phyloP scores from a whole-genome alignment of 345 rosid genomes.

The Clausena lansium region DNA sequence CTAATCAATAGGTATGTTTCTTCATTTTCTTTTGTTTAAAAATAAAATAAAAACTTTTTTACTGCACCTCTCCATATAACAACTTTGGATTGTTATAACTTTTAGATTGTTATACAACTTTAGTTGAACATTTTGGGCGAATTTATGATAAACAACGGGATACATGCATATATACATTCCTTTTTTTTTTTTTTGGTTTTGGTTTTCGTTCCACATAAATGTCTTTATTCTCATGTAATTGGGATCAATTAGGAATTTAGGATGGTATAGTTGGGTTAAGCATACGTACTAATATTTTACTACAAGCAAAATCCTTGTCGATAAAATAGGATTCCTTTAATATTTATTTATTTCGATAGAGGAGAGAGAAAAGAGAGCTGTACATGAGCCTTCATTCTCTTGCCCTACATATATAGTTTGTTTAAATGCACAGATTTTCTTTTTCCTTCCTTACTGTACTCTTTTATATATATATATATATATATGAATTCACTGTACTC shows the following conservation, averaged over 20 bases:
- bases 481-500: not conserved
- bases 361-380: not conserved
- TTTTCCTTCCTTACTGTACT: not conserved
- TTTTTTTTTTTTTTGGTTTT: not conserved
- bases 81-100: not conserved
- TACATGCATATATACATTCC: too few relatives aligned
- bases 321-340: not conserved
- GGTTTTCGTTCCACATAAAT: not conserved
- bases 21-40: not conserved
- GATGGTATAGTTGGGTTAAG: not conserved
- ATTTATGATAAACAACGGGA: not conserved
- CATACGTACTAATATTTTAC: not conserved
- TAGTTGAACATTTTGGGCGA: not conserved
- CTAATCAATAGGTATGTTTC: not conserved
- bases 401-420: not conserved
- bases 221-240: not conserved
- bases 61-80: not conserved
- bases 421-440: not conserved
- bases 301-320: not conserved
- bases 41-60: not conserved
- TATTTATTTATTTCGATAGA: not conserved
- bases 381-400: not conserved
- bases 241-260: not conserved
- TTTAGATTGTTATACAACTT: not conserved
- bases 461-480: not conserved